These are phyloP conservation scores for Pythium monospermum DNA, from an alignment of 352 stramenopile species.

Conservation along the genomic window DNA sequence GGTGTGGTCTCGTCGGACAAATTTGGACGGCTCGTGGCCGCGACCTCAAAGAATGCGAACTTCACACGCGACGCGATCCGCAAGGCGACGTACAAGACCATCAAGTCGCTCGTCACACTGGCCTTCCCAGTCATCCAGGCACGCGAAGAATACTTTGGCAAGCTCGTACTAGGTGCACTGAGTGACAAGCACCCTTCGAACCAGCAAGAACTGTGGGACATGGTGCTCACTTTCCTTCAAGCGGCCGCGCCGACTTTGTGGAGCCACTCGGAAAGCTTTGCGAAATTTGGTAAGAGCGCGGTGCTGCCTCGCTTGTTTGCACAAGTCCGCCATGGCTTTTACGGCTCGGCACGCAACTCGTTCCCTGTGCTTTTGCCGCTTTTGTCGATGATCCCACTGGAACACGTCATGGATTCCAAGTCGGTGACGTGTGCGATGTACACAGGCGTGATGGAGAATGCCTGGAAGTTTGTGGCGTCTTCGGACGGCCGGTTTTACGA, in stretches of 20 bases:
- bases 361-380: slow-evolving; percentile 69
- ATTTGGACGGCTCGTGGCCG: slow-evolving; percentile 47
- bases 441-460: slow-evolving; percentile 55
- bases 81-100: slow-evolving; percentile 51
- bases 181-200: slow-evolving; percentile 67
- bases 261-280: slow-evolving; percentile 32
- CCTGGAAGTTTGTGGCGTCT: slow-evolving; percentile 64
- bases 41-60: slow-evolving; percentile 68
- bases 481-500: slow-evolving; percentile 50
- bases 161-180: slow-evolving; percentile 61
- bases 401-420: slow-evolving; percentile 38
- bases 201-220: slow-evolving; percentile 67
- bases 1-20: slow-evolving; percentile 53
- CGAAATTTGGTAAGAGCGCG: slow-evolving; percentile 57
- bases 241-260: slow-evolving; percentile 37
- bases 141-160: slow-evolving; percentile 59
- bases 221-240: slow-evolving; percentile 68
- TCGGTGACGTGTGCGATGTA: slow-evolving; percentile 47
- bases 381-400: slow-evolving; percentile 66
- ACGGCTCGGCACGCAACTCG: slow-evolving; percentile 59
- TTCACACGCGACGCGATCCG: slow-evolving; percentile 69
- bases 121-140: slow-evolving; percentile 37
- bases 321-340: slow-evolving; percentile 72
- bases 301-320: slow-evolving; percentile 65
- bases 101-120: slow-evolving; percentile 44